Conservation (phyloP, 2,329 filamentous ascomycete species). For the Dactylonectria estremocensis region DNA sequence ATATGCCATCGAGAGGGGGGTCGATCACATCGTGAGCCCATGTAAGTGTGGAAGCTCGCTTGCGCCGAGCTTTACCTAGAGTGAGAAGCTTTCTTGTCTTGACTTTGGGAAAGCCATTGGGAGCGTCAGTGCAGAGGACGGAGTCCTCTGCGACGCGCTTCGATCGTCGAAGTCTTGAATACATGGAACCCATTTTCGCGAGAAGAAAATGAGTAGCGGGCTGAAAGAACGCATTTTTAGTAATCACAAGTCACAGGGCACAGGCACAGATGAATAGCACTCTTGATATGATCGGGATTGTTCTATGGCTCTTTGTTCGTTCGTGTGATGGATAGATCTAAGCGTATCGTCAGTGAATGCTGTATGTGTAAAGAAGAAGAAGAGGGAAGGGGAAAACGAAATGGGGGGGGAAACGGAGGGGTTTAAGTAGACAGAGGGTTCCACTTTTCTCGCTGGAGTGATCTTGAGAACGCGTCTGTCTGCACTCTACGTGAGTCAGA, state of each 20-base stretch:
- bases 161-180: not conserved
- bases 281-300: not conserved
- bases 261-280: not conserved
- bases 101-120: not conserved
- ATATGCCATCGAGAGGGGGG: not conserved
- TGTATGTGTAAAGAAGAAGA: conserved; percentile 1
- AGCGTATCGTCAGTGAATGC: not conserved
- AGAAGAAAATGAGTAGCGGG: not conserved
- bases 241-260: not conserved
- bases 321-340: too few species aligned
- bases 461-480: not conserved
- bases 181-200: not conserved
- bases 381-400: not conserved
- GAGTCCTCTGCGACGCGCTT: not conserved
- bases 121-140: not conserved
- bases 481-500: not conserved
- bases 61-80: not conserved
- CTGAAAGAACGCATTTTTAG: not conserved
- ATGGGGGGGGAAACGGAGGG: not conserved
- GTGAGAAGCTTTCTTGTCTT: not conserved
- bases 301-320: not conserved
- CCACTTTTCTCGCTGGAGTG: not conserved
- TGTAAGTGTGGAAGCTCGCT: not conserved
- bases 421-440: not conserved
- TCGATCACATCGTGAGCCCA: not conserved